Evolutionary conservation across 2,329 filamentous ascomycete species (phyloP), one percentile per base, ranked within the genome.

Genomic region (Fusarium ambrosium): DNA sequence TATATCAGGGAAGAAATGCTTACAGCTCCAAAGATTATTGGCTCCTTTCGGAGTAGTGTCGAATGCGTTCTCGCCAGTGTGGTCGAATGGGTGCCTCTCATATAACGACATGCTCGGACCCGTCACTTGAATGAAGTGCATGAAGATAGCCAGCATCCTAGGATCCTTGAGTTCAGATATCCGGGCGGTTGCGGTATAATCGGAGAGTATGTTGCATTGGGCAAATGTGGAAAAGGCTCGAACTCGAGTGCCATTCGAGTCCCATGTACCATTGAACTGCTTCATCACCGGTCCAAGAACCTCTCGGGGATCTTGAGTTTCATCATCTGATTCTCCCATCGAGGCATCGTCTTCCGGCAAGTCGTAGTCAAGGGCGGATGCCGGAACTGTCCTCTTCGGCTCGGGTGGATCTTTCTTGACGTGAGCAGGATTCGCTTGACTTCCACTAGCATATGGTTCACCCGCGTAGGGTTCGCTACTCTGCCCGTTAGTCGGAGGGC

Each of bases 91-190:
- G 81, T 95, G 92, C 63, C 96, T 89, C 82, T 98, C 95, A 80
- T 94, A 98, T 32, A 97, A 89, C 1, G 95, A 97, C 80, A 98
- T 90, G 74, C 91, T 93, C 1, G 95, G 94, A 0, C 93, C 95
- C 3, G 95, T 97, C 8, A 97, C 93, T 76, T 95, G 93, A 56
- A 98, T 91, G 81, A 98, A 98, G 82, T 98, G 95, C 81, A 93
- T 93, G 81, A 98, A 98, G 8, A 98, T 92, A 34, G 92, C 89
- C 16, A 94, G 92, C 13, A 94, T 96, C 73, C 93, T 92, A 4
- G 91, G 89, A 74, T 98, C 95, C 76, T 92, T 94, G 32, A 98
- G 85, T 36, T 97, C 95, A 43, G 92, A 92, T 36, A 90, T 90
- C 24, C 88, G 84, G 5, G 90, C 88, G 1, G 90, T 90, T 6